These are phyloP conservation scores for Pyricularia pennisetigena DNA, from an alignment of 2,329 filamentous ascomycete genomes.

Conservation along the genomic window DNA sequence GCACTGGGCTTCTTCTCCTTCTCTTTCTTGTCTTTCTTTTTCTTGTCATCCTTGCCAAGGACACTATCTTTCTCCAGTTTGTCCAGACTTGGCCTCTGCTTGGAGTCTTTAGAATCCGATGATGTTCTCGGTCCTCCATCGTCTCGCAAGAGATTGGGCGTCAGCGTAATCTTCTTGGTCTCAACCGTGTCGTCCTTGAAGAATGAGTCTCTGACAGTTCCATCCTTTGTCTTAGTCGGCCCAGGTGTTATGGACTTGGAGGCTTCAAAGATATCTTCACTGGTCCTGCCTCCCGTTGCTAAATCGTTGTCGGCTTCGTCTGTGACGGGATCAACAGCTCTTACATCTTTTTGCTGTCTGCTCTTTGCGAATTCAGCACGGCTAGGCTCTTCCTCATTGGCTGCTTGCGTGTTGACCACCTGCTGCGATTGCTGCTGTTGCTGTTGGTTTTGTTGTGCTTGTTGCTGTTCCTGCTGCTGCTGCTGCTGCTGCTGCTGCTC, in stretches of 20 bases:
- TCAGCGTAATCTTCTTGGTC: slow-evolving; percentile 94
- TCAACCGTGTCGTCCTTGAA: slow-evolving; percentile 94
- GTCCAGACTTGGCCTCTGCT: slow-evolving; percentile 61
- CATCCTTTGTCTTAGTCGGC: slow-evolving; percentile 63
- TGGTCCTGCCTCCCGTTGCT: slow-evolving; percentile 30
- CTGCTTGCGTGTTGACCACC: slow-evolving; percentile 19
- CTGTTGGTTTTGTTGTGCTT: slow-evolving; percentile 17
- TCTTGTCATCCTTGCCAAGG: slow-evolving; percentile 58
- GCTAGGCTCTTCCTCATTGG: slow-evolving; percentile 42
- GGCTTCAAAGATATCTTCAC: slow-evolving; percentile 57
- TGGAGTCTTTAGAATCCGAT: slow-evolving; percentile 45
- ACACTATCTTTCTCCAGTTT: slow-evolving; percentile 54
- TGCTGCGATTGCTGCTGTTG: slow-evolving; percentile 18
- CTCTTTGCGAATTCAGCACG: slow-evolving; percentile 47
- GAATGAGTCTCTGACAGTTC: slow-evolving; percentile 86
- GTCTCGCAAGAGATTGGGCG: slow-evolving; percentile 82
- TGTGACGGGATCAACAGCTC: slow-evolving; percentile 18
- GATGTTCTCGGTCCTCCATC: slow-evolving; percentile 48
- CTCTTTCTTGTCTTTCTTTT: slow-evolving; percentile 63
- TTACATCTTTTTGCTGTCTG: slow-evolving; percentile 29
- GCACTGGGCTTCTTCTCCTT: slow-evolving; percentile 54
- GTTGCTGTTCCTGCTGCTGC: slow-evolving; percentile 21
- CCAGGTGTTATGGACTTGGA: slow-evolving; percentile 33
- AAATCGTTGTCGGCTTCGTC: slow-evolving; percentile 19
- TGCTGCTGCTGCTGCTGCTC: slow-evolving; percentile 15